Base-by-base conservation (phyloP, 1,284 basidiomycete genomes). In the Ustilago trichophora region DNA sequence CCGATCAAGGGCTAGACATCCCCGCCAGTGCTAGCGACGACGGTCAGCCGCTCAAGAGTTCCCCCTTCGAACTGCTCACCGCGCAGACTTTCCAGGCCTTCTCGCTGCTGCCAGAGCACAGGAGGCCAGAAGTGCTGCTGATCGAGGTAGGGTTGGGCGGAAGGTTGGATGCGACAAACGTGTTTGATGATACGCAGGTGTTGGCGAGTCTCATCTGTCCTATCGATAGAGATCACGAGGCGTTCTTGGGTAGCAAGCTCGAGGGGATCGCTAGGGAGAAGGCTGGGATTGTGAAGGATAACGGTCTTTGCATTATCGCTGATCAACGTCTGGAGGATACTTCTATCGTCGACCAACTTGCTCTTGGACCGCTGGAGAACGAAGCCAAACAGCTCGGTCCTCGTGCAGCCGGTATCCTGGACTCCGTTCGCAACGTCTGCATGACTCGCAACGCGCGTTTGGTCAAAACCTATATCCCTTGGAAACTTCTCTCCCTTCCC, bases 141-240 rank as follows among this genome's bases (percentile, higher is more conserved):
- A 83, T 98, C 45, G 95, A 98, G 83, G 95, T 94, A 8, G 96
- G 95, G 0, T 89, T 99, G 88, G 96, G 95, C 0, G 96, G 96
- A 0, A 85, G 87, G 3, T 83, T 90, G 48, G 96, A 99, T 80
- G 94, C 95, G 16, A 99, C 96, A 2, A 98, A 99, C 78, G 87
- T 91, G 45, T 81, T 80, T 51, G 87, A 96, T 13, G 85, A 88
- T 0, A 86, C 89, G 40, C 84, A 87, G 3, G 85, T 85, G 53
- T 83, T 94, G 18, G 88, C 89, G 2, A 93, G 91, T 27, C 89
- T 89, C 15, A 85, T 98, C 27, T 91, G 92, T 0, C 84, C 89
- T 2, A 91, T 98, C 29, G 93, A 92, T 77, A 84, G 96, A 33
- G 96, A 98, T 82, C 95, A 98, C 82, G 92, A 95, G 68, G 87